Conservation (phyloP, 2,329 filamentous ascomycete genomes). For the Trichothecium sympodiale region DNA sequence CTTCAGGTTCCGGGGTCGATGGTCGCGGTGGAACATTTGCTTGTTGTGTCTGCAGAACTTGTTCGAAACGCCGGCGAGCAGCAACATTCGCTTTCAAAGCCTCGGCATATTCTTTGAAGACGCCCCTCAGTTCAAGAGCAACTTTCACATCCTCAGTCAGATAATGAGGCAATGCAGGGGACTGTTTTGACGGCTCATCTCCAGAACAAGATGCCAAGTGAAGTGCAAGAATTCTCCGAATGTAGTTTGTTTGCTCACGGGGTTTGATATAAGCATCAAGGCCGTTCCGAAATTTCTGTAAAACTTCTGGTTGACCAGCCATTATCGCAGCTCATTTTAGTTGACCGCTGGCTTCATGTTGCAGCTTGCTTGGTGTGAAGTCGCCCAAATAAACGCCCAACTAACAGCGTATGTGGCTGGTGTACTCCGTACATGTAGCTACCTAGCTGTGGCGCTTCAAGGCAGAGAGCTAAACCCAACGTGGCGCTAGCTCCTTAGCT, state of each 20-base stretch:
- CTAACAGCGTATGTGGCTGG: too few relatives aligned
- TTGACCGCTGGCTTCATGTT: slow-evolving; percentile 5
- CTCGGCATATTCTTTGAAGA: slow-evolving; percentile 43
- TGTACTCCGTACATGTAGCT: too few relatives aligned
- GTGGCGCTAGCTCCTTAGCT: background rate
- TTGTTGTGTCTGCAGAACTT: slow-evolving; percentile 16
- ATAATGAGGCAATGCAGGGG: slow-evolving; percentile 36
- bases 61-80: slow-evolving; percentile 36
- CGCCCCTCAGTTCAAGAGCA: slow-evolving; percentile 29
- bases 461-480: background rate
- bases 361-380: slow-evolving; percentile 2
- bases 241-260: slow-evolving; percentile 44
- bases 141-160: slow-evolving; percentile 20
- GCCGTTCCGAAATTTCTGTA: slow-evolving; percentile 26
- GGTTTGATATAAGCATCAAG: slow-evolving; percentile 44
- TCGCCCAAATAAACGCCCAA: too few relatives aligned
- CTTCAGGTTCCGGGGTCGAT: background rate
- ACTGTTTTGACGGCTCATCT: slow-evolving; percentile 28
- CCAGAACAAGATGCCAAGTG: slow-evolving; percentile 38
- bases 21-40: slow-evolving; percentile 10
- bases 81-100: slow-evolving; percentile 40
- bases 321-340: slow-evolving; percentile 11
- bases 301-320: slow-evolving; percentile 18
- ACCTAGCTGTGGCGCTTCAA: slow-evolving; percentile 2
- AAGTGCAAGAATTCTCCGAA: slow-evolving; percentile 42